Evolutionary conservation across 2,329 filamentous ascomycete species (phyloP), one percentile per base, ranked within the genome.

Genomic region (Kalmusia sp.): DNA sequence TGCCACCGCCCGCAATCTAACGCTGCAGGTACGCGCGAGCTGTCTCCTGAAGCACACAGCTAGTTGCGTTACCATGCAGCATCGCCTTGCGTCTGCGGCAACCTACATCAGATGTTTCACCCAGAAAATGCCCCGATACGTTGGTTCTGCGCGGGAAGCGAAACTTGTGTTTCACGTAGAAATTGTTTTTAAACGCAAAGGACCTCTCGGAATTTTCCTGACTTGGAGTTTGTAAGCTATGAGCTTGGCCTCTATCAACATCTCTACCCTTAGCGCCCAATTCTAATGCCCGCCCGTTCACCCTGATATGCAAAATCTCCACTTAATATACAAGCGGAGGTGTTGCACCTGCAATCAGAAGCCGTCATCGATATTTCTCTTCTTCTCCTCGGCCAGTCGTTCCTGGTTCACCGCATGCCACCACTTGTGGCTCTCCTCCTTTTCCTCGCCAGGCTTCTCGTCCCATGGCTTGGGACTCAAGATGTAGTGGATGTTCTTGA

Each of bases 401-500:
- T 82, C 80, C 7, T 70, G 69, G 60, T 84, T 83, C 31, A 79
- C 66, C 34, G 74, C 72, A 77, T 81, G 82, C 84, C 84, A 87
- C 84, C 84, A 87, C 52, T 74, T 72, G 71, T 84, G 77, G 30
- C 77, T 78, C 57, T 80, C 79, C 53, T 84, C 78, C 47, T 73
- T 65, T 50, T 70, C 70, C 61, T 76, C 71, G 7, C 71, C 75
- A 12, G 71, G 64, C 49, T 71, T 76, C 70, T 87, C 83, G 55
- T 87, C 82, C 85, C 85, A 87, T 3, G 85, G 85, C 73, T 87
- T 87, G 27, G 84, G 84, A 45, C 77, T 82, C 50, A 87, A 64
- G 34, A 87, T 82, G 62, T 85, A 87, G 67, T 87, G 85, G 9
- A 87, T 75, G 60, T 87, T 87, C 74, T 86, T 87, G 17, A 87